phyloP scores from a whole-genome alignment of 495 filamentous ascomycete genomes.

The Astrocystis sublimbata region DNA sequence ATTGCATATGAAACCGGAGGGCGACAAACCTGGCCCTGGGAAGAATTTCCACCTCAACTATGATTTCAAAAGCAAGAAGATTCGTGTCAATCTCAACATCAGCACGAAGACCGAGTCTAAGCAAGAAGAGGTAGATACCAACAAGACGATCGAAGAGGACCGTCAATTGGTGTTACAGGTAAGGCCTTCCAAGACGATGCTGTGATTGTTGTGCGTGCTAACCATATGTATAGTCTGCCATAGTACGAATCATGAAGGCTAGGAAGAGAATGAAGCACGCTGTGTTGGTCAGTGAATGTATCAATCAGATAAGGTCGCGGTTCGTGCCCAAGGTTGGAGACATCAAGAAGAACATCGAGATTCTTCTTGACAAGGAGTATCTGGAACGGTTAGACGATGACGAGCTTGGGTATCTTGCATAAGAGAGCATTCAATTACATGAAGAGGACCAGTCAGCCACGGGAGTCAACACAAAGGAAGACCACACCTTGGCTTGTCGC shows the following conservation, averaged over 20 bases:
- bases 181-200: no score
- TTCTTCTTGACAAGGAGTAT: slow-evolving; percentile 98
- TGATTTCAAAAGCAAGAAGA: slow-evolving; percentile 96
- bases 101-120: slow-evolving; percentile 92
- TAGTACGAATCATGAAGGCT: slow-evolving; percentile 99
- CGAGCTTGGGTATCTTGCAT: slow-evolving; percentile 89
- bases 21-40: slow-evolving; percentile 68
- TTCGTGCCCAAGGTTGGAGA: slow-evolving; percentile 91
- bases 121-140: slow-evolving; percentile 92
- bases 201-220: slow-evolving; percentile 51
- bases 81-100: slow-evolving; percentile 94
- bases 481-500: slow-evolving; percentile 14
- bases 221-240: slow-evolving; percentile 72
- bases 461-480: slow-evolving; percentile 1
- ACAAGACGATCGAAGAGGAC: slow-evolving; percentile 99
- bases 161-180: slow-evolving; percentile 96
- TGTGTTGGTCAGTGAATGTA: slow-evolving; percentile 88
- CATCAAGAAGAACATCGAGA: slow-evolving; percentile 99
- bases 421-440: slow-evolving; percentile 21
- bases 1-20: slow-evolving; percentile 66
- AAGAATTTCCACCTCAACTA: slow-evolving; percentile 81
- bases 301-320: slow-evolving; percentile 89
- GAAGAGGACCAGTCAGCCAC: not conserved
- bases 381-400: slow-evolving; percentile 93
- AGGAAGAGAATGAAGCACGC: slow-evolving; percentile 98